Evolutionary conservation across 2,329 filamentous ascomycete species (phyloP), one percentile per base, ranked within the genome.

Genomic region (Aaosphaeria pasadenensis): DNA sequence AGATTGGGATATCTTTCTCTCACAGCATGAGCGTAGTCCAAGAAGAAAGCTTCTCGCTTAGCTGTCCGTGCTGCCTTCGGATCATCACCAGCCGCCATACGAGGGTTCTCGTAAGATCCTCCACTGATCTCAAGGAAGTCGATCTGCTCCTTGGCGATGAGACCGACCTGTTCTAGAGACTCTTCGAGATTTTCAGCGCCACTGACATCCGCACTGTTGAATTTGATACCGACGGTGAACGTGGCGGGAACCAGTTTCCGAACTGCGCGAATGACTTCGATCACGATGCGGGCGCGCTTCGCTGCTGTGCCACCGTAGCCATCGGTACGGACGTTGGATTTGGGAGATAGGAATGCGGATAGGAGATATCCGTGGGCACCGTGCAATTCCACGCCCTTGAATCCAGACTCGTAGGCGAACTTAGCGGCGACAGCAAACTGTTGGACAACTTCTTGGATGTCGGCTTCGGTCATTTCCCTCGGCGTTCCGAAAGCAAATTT

Each of bases 51-150:
- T 36, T 52, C 46, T 4, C 50, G 43, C 35, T 51, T 44, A n/a
- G 30, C 29, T 11, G 49, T 48, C 33, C 48, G 39, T 17, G 30
- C 33, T 6, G 30, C 28, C 24, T 39, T 28, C 6, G 31, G 42
- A 17, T 33, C 43, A 44, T 48, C 45, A 11, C 44, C 46, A 7
- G n/a, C 42, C 7, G 33, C 38, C 46, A 58, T 46, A 11, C 47
- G 13, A 46, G 43, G 31, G 41, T 56, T 56, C 63, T 60, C 57
- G 13, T 57, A 52, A 3, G 57, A 79, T 0, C 86, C 85, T 0
- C 86, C 86, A 13, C 78, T 83, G 29, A 89, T 77, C 65, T 89
- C 85, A 2, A 89, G 67, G 54, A 87, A 88, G 65, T 89, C 86
- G 1, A 88, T 67, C 5, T 71, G 79, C 36, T 72, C 74, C 5